A percentile compares a stretch with the other conserved stretches of the same genome.
phyloP scores from a whole-genome alignment of 768 basidiomycete species.

The Calocera cornea region DNA sequence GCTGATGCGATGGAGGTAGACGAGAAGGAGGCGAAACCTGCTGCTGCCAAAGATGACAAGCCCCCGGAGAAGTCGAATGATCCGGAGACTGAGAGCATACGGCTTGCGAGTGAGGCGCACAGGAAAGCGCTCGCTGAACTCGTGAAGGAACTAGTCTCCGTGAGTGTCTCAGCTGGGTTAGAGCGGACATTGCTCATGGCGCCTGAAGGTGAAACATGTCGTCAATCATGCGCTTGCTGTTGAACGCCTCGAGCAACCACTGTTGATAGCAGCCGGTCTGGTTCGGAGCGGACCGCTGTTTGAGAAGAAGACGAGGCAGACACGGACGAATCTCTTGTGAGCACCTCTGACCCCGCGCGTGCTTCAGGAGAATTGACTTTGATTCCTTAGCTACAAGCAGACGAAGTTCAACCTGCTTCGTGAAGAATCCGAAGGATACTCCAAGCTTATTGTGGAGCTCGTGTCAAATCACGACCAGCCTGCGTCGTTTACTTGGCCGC shows the following conservation, averaged over 20 bases:
- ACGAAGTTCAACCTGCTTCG: slow-evolving; percentile 96
- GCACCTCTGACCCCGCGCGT: slow-evolving; percentile 22
- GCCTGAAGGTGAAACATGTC: not conserved
- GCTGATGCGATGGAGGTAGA: slow-evolving; percentile 15
- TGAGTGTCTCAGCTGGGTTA: not conserved
- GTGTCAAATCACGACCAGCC: slow-evolving; percentile 61
- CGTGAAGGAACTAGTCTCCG: slow-evolving; percentile 47
- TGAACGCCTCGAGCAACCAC: slow-evolving; percentile 56
- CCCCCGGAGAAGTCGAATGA: not conserved
- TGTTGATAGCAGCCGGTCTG: slow-evolving; percentile 51
- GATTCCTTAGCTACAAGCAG: slow-evolving; percentile 66
- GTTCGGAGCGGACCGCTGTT: slow-evolving; percentile 52
- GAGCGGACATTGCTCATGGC: not conserved
- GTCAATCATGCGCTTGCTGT: slow-evolving; percentile 39
- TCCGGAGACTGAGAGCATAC: slow-evolving; percentile 26
- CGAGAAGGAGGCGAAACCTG: slow-evolving; percentile 20
- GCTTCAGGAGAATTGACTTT: not conserved
- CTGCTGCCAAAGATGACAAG: slow-evolving; percentile 10
- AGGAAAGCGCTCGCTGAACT: slow-evolving; percentile 45
- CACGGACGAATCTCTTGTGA: slow-evolving; percentile 68
- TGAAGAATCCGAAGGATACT: slow-evolving; percentile 95
- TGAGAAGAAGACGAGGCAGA: slow-evolving; percentile 69
- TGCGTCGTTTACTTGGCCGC: slow-evolving; percentile 63
- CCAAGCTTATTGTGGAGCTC: slow-evolving; percentile 77
- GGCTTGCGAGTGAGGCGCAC: slow-evolving; percentile 46